Evolutionary conservation across 139 green algal genomes (phyloP), one percentile per base, ranked within the genome.

Genomic region (Eudorina sp.): DNA sequence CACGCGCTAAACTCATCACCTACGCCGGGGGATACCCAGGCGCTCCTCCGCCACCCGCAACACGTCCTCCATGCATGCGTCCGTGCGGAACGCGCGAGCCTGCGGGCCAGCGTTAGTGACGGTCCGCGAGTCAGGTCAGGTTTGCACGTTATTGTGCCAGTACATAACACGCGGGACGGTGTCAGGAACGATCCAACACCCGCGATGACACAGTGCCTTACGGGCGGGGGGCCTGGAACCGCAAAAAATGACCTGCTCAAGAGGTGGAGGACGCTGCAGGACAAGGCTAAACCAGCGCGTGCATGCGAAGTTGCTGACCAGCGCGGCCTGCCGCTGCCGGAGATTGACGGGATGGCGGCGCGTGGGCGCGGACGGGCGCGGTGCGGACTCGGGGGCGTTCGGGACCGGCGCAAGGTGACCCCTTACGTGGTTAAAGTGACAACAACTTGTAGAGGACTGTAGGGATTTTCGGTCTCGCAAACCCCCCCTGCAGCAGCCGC

Each of bases 41-140:
- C 80, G 80, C 69, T 86, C 69, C 40, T 88, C 89, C 51, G 89
- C 89, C 68, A 92, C 90, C 21, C 83, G 45, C 76, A 91, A 77
- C 55, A 93, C 46, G 23, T 93, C 74, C 34, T 43, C 74, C 68
- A 90, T 90, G 45, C 88, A 87, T 21, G 90, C 90, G 48, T 88
- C 74, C 4, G 88, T 92, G 31, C 88, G 84, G 46, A 93, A 40
- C 1, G 90, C 90, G 16, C 83, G 88, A n/a, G 75, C 53, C 90
- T 93, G 90, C 83, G 80, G 45, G 13, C 1, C 62, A 38, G n/a
- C n/a, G n/a, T n/a, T n/a, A n/a, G n/a, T n/a, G n/a, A n/a, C n/a
- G n/a, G n/a, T n/a, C n/a, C n/a, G n/a, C n/a, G n/a, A n/a, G n/a
- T n/a, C n/a, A n/a, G n/a, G n/a, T n/a, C n/a, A n/a, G n/a, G n/a